phyloP scores from a whole-genome alignment of 768 basidiomycete genomes.

The Suillus placidus region DNA sequence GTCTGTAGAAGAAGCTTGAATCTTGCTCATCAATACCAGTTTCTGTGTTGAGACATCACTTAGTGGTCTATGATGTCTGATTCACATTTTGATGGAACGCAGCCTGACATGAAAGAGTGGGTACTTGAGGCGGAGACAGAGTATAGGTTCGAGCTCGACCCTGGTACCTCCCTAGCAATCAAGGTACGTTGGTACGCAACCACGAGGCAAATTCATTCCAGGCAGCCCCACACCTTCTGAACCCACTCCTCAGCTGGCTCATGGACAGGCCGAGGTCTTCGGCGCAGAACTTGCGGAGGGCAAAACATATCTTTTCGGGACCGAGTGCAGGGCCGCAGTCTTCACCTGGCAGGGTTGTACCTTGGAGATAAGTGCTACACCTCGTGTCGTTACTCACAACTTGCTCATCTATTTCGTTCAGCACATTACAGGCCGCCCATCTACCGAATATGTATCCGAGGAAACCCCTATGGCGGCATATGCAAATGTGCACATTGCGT shows the following conservation, averaged over 20 bases:
- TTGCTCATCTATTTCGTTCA: slow-evolving; percentile 16
- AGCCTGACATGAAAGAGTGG: slow-evolving; percentile 56
- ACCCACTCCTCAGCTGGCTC: slow-evolving; percentile 55
- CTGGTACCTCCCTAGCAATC: slow-evolving; percentile 69
- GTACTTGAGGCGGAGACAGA: slow-evolving; percentile 75
- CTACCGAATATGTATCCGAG: slow-evolving; percentile 90
- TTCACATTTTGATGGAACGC: slow-evolving; percentile 7
- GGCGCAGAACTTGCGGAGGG: slow-evolving; percentile 85
- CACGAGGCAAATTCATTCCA: neutral
- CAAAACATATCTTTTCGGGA: slow-evolving; percentile 75
- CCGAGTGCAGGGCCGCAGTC: slow-evolving; percentile 88
- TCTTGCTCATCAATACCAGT: neutral
- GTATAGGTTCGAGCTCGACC: slow-evolving; percentile 91
- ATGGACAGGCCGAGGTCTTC: slow-evolving; percentile 85
- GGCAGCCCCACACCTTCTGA: neutral
- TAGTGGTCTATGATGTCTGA: slow-evolving; percentile 15
- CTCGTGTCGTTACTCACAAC: neutral
- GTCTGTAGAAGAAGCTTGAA: slow-evolving; percentile 2
- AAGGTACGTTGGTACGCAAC: slow-evolving; percentile 53
- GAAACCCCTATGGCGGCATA: slow-evolving; percentile 88
- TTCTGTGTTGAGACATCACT: neutral
- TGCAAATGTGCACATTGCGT: slow-evolving; percentile 85
- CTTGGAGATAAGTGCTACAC: slow-evolving; percentile 78
- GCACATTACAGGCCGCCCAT: slow-evolving; percentile 83
- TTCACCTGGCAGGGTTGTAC: slow-evolving; percentile 91